Evolutionary conservation across 805 yeast genomes (phyloP).

Genomic region (Candida golubevii): DNA sequence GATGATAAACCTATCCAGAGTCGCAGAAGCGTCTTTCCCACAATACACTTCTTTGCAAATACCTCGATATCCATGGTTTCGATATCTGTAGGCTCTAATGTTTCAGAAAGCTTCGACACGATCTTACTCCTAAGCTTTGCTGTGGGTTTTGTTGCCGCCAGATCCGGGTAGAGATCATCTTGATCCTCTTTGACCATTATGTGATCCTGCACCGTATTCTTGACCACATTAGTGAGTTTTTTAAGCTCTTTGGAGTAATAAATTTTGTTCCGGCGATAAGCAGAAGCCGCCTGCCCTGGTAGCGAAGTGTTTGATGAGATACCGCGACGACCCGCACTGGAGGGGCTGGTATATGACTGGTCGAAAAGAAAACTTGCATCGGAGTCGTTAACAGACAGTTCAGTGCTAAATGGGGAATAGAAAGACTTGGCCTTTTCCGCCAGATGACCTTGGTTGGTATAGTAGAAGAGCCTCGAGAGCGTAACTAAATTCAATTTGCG

Average conservation of each 20-base stretch:
- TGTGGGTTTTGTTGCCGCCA: conserved; percentile 15
- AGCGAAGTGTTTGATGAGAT: not conserved
- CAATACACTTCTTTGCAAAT: conserved; percentile 27
- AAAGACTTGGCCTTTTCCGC: conserved; percentile 19
- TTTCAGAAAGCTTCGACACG: conserved; percentile 33
- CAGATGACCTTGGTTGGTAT: conserved; percentile 31
- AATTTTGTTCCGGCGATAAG: conserved; percentile 24
- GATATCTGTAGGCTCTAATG: conserved; percentile 33
- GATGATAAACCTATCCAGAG: conserved; percentile 28
- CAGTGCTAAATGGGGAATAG: conserved; percentile 12
- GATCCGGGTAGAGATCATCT: conserved; percentile 13
- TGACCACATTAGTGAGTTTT: conserved; percentile 62
- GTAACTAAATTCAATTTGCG: conserved; percentile 57
- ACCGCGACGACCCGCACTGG: not conserved
- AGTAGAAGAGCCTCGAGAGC: conserved; percentile 29
- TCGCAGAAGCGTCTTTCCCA: conserved; percentile 31
- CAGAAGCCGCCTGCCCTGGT: conserved; percentile 13
- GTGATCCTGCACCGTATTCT: conserved; percentile 66
- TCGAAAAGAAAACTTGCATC: conserved; percentile 4
- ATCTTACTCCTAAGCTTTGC: conserved; percentile 30
- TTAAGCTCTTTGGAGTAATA: conserved; percentile 40
- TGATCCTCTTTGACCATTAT: conserved; percentile 21
- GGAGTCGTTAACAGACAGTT: conserved; percentile 8
- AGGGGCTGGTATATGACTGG: conserved; percentile 1
- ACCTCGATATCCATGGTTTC: conserved; percentile 39